Conservation (phyloP, 305 asterid species). For the Andrographis paniculata region DNA sequence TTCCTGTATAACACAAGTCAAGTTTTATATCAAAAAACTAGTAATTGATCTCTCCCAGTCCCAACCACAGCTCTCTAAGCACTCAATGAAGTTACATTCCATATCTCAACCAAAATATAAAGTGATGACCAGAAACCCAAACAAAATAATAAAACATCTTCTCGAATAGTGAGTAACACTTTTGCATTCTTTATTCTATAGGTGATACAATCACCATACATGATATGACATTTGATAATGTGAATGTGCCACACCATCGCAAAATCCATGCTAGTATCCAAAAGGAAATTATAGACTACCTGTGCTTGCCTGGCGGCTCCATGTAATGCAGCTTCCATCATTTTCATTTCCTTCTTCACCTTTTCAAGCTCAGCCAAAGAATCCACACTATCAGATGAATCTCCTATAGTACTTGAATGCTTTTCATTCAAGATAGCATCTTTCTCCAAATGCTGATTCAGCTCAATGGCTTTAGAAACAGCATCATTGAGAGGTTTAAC, state of each 20-base stretch:
- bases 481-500: conserved; percentile 28
- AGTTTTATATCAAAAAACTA: too few species aligned
- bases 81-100: too few species aligned
- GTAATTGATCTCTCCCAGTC: too few species aligned
- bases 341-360: conserved; percentile 73
- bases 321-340: conserved; percentile 80
- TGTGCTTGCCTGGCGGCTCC: conserved; percentile 97
- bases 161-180: too few species aligned
- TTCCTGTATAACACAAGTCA: too few species aligned
- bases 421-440: conserved; percentile 28
- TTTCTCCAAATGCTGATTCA: conserved; percentile 20
- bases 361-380: conserved; percentile 57
- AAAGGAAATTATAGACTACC: conserved; percentile 27
- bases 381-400: conserved; percentile 29
- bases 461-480: conserved; percentile 24
- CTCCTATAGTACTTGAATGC: conserved; percentile 26
- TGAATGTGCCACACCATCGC: conserved; percentile 2
- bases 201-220: too few species aligned
- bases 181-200: too few species aligned
- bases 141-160: too few species aligned
- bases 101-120: too few species aligned
- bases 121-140: too few species aligned
- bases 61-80: too few species aligned
- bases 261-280: background rate
- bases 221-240: background rate